A percentile compares a stretch with the other conserved stretches of the same genome.
phyloP scores from a whole-genome alignment of 2,329 filamentous ascomycete species.

The Dothidotthia symphoricarpi region DNA sequence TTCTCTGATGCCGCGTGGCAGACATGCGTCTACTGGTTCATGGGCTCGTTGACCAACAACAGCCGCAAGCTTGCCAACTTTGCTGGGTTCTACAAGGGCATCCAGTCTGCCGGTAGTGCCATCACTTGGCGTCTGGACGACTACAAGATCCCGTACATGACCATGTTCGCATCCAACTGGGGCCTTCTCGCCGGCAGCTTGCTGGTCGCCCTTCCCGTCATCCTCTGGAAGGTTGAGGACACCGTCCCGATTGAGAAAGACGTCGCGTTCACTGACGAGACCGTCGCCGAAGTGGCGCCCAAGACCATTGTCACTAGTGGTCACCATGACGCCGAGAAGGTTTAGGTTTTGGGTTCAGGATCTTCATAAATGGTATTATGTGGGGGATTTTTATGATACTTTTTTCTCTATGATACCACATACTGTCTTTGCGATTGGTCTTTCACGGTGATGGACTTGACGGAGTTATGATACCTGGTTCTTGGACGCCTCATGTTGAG shows the following conservation, averaged over 20 bases:
- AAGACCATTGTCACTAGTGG: constrained; percentile 19
- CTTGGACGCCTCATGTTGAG: constrained; percentile 11
- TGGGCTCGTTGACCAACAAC: constrained; percentile 91
- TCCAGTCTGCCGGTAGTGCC: constrained; percentile 83
- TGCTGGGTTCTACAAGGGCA: constrained; percentile 85
- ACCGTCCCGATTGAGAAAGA: constrained; percentile 80
- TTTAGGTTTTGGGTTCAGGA: constrained; percentile 9
- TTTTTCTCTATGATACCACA: constrained; percentile 23
- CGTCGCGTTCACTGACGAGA: constrained; percentile 82
- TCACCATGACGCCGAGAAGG: constrained; percentile 28
- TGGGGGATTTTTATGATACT: constrained; percentile 8
- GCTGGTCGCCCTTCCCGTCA: constrained; percentile 73
- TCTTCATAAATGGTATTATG: too few species aligned
- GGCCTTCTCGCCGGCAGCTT: constrained; percentile 71
- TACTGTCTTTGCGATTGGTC: constrained; percentile 9
- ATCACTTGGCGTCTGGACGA: constrained; percentile 72
- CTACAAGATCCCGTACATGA: constrained; percentile 59
- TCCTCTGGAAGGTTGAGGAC: constrained; percentile 76
- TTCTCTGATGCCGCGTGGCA: constrained; percentile 90
- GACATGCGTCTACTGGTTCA: constrained; percentile 90
- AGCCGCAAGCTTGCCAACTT: constrained; percentile 89
- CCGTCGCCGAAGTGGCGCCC: constrained; percentile 63
- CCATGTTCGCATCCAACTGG: constrained; percentile 74
- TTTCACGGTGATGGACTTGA: constrained; percentile 23
- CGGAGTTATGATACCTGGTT: constrained; percentile 21